A percentile compares a stretch with the other conserved stretches of the same genome.
Evolutionary conservation across 805 yeast species (phyloP).

Genomic region (Zygosaccharomyces lentus): DNA sequence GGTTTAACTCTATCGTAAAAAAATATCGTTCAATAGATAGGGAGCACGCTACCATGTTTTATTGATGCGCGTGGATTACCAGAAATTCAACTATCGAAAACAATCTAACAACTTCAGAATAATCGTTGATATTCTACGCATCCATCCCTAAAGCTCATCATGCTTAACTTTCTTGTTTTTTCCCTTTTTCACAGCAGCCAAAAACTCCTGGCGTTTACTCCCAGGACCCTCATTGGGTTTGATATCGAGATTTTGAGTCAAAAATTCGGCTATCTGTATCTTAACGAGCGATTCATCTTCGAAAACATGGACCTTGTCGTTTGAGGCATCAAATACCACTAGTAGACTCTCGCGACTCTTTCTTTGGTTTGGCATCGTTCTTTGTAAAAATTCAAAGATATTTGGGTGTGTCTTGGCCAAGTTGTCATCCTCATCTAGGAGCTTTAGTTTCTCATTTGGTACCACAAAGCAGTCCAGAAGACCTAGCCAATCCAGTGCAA

Average conservation of each 20-base stretch:
- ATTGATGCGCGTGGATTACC: no score
- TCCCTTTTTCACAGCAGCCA: conserved; percentile 22
- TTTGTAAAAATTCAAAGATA: conserved; percentile 16
- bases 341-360: conserved; percentile 19
- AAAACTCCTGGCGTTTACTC: conserved; percentile 23
- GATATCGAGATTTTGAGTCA: conserved; percentile 15
- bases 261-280: conserved; percentile 22
- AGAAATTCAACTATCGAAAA: no score
- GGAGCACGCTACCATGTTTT: no score
- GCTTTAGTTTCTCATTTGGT: conserved; percentile 30
- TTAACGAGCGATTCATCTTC: conserved; percentile 24
- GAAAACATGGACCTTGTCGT: conserved; percentile 19
- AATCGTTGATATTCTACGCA: not conserved
- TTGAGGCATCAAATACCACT: conserved; percentile 22
- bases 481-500: conserved; percentile 67
- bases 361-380: conserved; percentile 13
- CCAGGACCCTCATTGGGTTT: conserved; percentile 35
- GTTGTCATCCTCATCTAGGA: conserved; percentile 1
- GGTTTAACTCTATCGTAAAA: no score
- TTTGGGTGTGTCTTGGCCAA: conserved; percentile 23
- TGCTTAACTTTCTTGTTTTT: conserved; percentile 15
- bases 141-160: conserved; percentile 28
- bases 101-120: no score
- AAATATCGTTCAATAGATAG: no score
- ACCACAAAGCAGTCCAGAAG: conserved; percentile 45